phyloP scores from a whole-genome alignment of 2,329 filamentous ascomycete genomes.

The Rhinocladiella mackenziei region DNA sequence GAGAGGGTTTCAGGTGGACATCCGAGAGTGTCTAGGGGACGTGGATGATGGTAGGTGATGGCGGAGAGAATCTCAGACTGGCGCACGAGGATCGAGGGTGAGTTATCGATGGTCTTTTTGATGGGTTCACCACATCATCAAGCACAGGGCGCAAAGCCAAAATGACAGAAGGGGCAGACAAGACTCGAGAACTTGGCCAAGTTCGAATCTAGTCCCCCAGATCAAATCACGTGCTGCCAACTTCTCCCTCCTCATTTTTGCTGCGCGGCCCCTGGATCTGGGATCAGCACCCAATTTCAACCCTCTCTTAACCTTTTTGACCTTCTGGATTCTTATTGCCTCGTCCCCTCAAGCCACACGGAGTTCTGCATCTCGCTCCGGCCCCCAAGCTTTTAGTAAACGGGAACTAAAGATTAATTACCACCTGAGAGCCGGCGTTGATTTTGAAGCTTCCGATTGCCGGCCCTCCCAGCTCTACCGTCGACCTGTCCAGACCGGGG shows the following conservation, averaged over 20 bases:
- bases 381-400: not conserved
- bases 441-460: slow-evolving; percentile 1
- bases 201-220: too few species aligned
- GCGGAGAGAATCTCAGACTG: not conserved
- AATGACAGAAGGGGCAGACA: not conserved
- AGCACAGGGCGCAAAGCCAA: too few species aligned
- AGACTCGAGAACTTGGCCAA: slow-evolving; percentile 8
- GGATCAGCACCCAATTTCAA: too few species aligned
- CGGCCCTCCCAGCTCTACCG: not conserved
- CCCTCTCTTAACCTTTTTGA: too few species aligned
- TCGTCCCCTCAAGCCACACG: not conserved
- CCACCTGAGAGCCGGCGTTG: not conserved
- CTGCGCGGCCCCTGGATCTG: too few species aligned
- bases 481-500: not conserved
- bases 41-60: slow-evolving; percentile 2
- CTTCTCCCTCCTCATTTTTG: too few species aligned
- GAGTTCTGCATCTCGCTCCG: slow-evolving; percentile 2
- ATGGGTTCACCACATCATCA: slow-evolving; percentile 14
- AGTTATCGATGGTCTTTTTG: slow-evolving; percentile 7
- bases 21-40: slow-evolving; percentile 1
- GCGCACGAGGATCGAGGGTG: slow-evolving; percentile 8
- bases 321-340: too few species aligned
- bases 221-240: too few species aligned
- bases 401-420: not conserved
- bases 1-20: not conserved